Percentiles rank a stretch among this genome's conserved stretches.
phyloP scores from a whole-genome alignment of 345 rosid genomes.

The Acer campestre region DNA sequence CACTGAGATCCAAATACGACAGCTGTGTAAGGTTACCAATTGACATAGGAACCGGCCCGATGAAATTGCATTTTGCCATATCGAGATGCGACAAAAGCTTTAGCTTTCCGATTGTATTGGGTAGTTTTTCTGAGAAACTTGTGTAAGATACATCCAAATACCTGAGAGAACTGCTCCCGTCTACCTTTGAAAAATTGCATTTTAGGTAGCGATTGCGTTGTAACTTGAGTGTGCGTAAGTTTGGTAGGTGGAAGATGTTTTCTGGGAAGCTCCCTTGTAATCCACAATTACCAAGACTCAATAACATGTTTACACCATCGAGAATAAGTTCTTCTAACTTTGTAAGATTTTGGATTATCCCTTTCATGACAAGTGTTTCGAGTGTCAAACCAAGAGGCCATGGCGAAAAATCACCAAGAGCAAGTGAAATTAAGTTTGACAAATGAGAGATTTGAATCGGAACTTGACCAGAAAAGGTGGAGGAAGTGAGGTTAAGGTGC shows the following conservation, averaged over 20 bases:
- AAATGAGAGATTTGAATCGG: slow-evolving; percentile 22
- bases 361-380: neutral
- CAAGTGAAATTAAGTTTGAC: slow-evolving; percentile 11
- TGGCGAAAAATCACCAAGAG: neutral
- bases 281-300: neutral
- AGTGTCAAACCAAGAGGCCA: neutral
- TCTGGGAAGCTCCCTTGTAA: neutral
- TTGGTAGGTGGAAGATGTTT: neutral
- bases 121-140: neutral
- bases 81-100: neutral
- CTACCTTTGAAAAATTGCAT: slow-evolving; percentile 11
- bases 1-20: neutral
- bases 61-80: neutral
- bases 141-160: slow-evolving; percentile 5
- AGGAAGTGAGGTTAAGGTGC: neutral
- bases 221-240: neutral
- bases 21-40: slow-evolving; percentile 14
- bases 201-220: neutral
- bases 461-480: slow-evolving; percentile 1
- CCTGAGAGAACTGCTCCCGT: neutral
- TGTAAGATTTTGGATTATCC: neutral
- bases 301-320: neutral
- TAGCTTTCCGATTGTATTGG: slow-evolving; percentile 5
- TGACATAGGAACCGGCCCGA: neutral
- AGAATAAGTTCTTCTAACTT: neutral